Percentiles rank a stretch among this genome's conserved stretches.
phyloP scores from a whole-genome alignment of 2,329 filamentous ascomycete genomes.

The Grosmannia clavigera region DNA sequence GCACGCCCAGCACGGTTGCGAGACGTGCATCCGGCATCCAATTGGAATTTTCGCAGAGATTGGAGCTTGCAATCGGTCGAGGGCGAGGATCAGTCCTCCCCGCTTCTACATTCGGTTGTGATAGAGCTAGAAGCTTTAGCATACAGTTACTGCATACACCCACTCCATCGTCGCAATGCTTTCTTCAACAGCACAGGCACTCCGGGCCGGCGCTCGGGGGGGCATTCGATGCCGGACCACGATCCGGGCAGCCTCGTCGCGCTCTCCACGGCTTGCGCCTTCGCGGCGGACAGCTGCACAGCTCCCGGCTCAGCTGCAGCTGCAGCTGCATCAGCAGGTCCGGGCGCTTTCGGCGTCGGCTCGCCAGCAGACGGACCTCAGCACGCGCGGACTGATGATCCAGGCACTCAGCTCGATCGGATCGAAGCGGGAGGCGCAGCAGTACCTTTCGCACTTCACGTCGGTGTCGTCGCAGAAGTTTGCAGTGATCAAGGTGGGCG shows the following conservation, averaged over 20 bases:
- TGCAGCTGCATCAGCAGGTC: conserved; percentile 11
- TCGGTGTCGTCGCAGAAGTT: conserved; percentile 95
- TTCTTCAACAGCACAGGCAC: conserved; percentile 27
- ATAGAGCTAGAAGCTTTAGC: background rate
- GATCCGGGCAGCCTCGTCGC: background rate
- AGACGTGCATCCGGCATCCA: background rate
- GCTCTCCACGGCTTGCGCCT: background rate
- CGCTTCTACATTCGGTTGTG: background rate
- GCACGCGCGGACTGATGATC: conserved; percentile 69
- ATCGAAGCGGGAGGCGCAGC: conserved; percentile 90
- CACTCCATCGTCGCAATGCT: conserved; percentile 22
- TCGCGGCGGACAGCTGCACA: background rate
- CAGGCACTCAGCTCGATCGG: conserved; percentile 91
- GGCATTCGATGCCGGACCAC: conserved; percentile 20
- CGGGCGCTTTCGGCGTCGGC: conserved; percentile 23
- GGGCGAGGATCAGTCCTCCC: conserved; percentile 6
- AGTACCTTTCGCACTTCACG: conserved; percentile 95
- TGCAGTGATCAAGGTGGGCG: conserved; percentile 95
- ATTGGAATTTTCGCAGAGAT: background rate
- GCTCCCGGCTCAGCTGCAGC: background rate
- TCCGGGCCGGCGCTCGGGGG: conserved; percentile 32
- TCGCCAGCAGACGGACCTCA: conserved; percentile 33
- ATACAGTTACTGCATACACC: background rate
- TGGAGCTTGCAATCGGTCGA: conserved; percentile 4
- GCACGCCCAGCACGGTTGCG: background rate